Base-by-base conservation (phyloP, 179 eudicot species). In the Silene coronaria region DNA sequence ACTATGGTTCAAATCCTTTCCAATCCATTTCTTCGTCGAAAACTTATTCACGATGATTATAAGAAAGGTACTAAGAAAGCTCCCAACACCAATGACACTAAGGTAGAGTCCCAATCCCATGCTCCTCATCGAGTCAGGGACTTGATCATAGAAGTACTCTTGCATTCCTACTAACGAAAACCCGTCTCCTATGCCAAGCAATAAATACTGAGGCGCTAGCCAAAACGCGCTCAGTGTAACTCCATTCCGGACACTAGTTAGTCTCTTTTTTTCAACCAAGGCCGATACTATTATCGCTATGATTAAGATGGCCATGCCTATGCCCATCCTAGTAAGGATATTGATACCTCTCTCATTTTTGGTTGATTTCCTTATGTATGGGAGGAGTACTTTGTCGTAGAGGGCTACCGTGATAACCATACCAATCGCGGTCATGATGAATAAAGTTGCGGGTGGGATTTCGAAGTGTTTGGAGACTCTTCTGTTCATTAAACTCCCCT, bases 101-200 rank as follows among this genome's bases (percentile, higher is more conserved):
- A 90, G 86, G 61, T 87, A 88, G 32, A 91, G 72, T 1, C 87
- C 97, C 63, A 91, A 86, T 0, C 97, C 97, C 30, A 91, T 38
- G 70, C 97, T 91, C 76, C 97, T 86, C 92, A 91, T 88, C 7
- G 92, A 83, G 48, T 88, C 91, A 1, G 95, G 97, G n/a, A 87
- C 92, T 79, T 91, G 90, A 17, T 86, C 92, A 38, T 91, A 91
- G 71, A 87, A 90, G 45, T 81, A 90, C 81, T 91, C 97, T 78
- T 91, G 97, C 79, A 91, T 67, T 2, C 95, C 95, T 6, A 90
- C 97, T 0, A 91, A 77, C 3, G 90, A 78, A 65, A 90, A 88
- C 53, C 88, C 87, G 36, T 91, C 95, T 16, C 83, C 97, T 2
- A 90, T 62, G 2, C 91, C 94, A 0, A 85, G 30, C 16, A 90